phyloP scores from a whole-genome alignment of 306 rosid species.

The Luffa acutangula region DNA sequence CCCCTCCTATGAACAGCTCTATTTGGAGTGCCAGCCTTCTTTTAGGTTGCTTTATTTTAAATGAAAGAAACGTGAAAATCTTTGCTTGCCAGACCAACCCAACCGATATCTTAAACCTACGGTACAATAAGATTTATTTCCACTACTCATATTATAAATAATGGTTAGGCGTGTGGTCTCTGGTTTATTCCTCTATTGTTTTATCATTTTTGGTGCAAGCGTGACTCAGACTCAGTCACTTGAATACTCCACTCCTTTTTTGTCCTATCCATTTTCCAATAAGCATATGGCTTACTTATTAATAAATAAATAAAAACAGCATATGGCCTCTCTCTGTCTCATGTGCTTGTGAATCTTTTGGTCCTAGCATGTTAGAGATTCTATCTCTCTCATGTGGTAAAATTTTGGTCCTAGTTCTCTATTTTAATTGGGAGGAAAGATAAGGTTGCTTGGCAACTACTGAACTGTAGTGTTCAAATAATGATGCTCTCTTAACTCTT shows the following conservation, averaged over 20 bases:
- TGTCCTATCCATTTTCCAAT: constrained; percentile 1
- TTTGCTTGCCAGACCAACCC: constrained; percentile 5
- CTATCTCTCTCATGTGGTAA: background rate
- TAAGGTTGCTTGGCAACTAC: background rate
- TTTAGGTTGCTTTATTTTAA: background rate
- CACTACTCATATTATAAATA: background rate
- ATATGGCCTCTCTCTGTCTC: background rate
- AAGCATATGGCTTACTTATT: background rate
- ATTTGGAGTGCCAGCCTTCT: background rate
- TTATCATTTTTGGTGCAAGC: constrained; percentile 2
- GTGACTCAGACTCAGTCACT: constrained; percentile 4
- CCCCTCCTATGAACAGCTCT: background rate
- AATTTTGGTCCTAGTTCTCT: background rate
- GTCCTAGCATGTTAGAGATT: background rate
- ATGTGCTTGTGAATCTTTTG: background rate
- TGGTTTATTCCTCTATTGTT: background rate
- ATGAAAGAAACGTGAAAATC: background rate
- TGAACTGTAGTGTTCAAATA: background rate
- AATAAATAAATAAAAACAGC: no score
- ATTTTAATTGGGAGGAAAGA: background rate
- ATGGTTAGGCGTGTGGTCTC: background rate
- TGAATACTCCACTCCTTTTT: background rate
- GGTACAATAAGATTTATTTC: background rate
- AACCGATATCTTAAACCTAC: background rate
- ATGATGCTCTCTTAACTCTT: constrained; percentile 2